Base-by-base conservation (phyloP, 2,329 filamentous ascomycete species). In the Penicillium sp. region DNA sequence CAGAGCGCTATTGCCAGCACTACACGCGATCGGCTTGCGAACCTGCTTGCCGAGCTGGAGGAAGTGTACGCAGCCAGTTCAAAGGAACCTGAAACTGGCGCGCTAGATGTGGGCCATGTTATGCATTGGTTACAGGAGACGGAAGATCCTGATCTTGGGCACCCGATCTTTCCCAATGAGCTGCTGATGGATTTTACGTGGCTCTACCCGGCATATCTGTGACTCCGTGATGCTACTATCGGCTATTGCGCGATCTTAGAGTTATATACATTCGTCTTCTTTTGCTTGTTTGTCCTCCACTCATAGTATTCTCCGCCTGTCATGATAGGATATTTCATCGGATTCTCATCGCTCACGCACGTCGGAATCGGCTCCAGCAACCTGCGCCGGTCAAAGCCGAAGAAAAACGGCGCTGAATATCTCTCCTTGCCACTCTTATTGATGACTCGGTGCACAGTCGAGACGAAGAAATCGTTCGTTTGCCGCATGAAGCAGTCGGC, bases 201-300 rank as follows among this genome's bases (percentile, higher is more conserved):
- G 46, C 23, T 48, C 9, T 48, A 48, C 11, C 46, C 46, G 11
- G 19, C 46, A 6, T 48, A 8, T 26, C 46, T 21, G 17, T 50
- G 19, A 50, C 26, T 46, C 15, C 17, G 23, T 9, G 19, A 46
- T n/a, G 7, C 7, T 17, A 21, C 9, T 44, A 21, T 46, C 5
- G 44, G 17, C 17, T 46, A 46, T n/a, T 46, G 44, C 44, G 4
- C 47, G 3, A 8, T 4, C 23, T 30, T 29, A 3, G 26, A 50
- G 26, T 15, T 30, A 46, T 46, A 21, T 46, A 46, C 44, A 50
- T 50, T 30, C 23, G 23, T 50, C 47, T 23, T 31, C 52, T 54
- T 53, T n/a, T 53, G 50, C 50, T 26, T 45, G 17, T 45, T 54
- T 8, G 38, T 41, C 38, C 52, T 54, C 52, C 52, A 54, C 31